phyloP scores from a whole-genome alignment of 1,284 basidiomycete species.

The Fistulinella staudtii region DNA sequence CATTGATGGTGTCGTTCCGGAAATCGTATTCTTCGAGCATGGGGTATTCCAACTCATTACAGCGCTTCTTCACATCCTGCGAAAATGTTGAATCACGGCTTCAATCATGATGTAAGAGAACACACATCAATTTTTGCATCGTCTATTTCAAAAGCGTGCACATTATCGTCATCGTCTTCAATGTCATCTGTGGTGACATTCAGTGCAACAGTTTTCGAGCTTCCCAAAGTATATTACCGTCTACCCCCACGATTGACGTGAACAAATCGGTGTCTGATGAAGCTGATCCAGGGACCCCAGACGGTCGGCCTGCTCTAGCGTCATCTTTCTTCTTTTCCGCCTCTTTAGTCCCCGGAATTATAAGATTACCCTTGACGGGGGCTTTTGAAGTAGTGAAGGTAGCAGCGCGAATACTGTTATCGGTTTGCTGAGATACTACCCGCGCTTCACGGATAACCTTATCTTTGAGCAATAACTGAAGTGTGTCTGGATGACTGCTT shows the following conservation, averaged over 20 bases:
- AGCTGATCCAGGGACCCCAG: conserved; percentile 32
- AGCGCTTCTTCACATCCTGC: conserved; percentile 88
- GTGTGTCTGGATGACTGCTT: conserved; percentile 87
- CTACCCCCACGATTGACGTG: conserved; percentile 89
- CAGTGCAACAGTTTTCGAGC: not conserved
- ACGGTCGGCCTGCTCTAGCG: conserved; percentile 34
- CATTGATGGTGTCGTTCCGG: conserved; percentile 90
- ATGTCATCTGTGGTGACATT: conserved; percentile 70
- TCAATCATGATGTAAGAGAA: conserved; percentile 8
- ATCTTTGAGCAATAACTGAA: conserved; percentile 85
- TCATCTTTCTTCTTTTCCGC: conserved; percentile 64
- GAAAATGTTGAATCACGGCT: conserved; percentile 3
- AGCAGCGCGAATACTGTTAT: conserved; percentile 69
- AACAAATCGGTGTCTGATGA: conserved; percentile 72
- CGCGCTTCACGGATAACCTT: conserved; percentile 78
- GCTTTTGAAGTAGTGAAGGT: conserved; percentile 84
- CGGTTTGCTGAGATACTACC: conserved; percentile 57
- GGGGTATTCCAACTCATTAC: conserved; percentile 92
- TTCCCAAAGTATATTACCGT: conserved; percentile 67
- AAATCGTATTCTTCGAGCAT: conserved; percentile 99
- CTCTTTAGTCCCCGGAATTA: conserved; percentile 83
- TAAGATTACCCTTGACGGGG: conserved; percentile 73
- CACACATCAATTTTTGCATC: conserved; percentile 86
- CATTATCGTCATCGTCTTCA: conserved; percentile 93
- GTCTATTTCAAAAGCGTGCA: conserved; percentile 92